Conservation (phyloP, 768 basidiomycete genomes). For the Mycena indigotica region DNA sequence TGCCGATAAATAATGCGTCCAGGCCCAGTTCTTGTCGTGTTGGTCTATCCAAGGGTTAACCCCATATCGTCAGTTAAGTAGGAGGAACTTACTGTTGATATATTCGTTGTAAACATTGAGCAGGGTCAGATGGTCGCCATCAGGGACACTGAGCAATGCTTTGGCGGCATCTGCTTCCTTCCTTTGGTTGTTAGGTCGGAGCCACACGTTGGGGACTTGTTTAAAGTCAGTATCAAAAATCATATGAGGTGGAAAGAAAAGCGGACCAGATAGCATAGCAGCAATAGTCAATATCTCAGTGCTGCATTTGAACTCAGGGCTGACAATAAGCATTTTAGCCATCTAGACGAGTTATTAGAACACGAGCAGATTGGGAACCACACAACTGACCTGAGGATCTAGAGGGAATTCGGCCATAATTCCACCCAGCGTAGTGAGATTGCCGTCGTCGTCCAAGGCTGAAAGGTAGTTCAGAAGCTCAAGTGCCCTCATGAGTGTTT, state of each 20-base stretch:
- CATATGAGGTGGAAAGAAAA: neutral
- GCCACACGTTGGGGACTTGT: constrained; percentile 89
- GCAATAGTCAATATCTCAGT: constrained; percentile 95
- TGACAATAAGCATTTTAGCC: constrained; percentile 91
- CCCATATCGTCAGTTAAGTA: neutral
- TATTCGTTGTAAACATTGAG: constrained; percentile 97
- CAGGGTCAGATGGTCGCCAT: constrained; percentile 94
- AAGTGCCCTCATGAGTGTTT: constrained; percentile 95
- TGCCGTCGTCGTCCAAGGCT: constrained; percentile 92
- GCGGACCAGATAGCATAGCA: constrained; percentile 90
- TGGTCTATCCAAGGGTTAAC: constrained; percentile 49
- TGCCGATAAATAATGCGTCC: constrained; percentile 83
- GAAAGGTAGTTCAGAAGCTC: constrained; percentile 91
- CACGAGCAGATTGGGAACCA: too few species aligned
- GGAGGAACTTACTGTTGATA: constrained; percentile 60
- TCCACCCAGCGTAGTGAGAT: constrained; percentile 79
- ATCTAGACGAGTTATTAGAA: too few species aligned
- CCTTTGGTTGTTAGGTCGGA: constrained; percentile 84
- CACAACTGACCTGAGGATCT: constrained; percentile 82
- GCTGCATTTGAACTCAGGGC: constrained; percentile 94
- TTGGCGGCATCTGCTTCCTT: constrained; percentile 94
- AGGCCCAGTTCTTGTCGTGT: constrained; percentile 85
- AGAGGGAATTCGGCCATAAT: constrained; percentile 99
- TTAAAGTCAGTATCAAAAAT: neutral
- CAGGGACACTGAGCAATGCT: constrained; percentile 83